phyloP scores from a whole-genome alignment of 192 early-diverging fungal species.

The Linnemannia elongata region DNA sequence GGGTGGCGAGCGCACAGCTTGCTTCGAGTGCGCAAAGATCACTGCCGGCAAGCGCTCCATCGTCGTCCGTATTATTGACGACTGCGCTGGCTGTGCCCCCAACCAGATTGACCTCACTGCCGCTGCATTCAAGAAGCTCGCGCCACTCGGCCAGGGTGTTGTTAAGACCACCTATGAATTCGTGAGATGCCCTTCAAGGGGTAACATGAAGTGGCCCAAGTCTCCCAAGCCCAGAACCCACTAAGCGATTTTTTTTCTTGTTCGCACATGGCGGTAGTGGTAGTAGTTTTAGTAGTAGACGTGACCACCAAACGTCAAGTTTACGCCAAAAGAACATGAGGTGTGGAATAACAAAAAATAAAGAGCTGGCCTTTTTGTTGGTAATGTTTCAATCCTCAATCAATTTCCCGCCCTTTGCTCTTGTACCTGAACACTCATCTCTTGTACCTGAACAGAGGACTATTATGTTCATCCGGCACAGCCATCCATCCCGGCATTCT shows the following conservation, averaged over 20 bases:
- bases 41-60: conserved; percentile 16
- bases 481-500: too few species aligned
- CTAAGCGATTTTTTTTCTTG: conserved; percentile 11
- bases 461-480: too few species aligned
- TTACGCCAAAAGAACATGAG: background rate
- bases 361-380: background rate
- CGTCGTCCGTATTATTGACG: conserved; percentile 51
- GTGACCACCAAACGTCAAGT: background rate
- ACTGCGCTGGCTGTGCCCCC: conserved; percentile 44
- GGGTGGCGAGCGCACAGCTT: conserved; percentile 22
- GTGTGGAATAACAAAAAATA: conserved; percentile 1
- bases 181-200: conserved; percentile 35
- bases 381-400: background rate
- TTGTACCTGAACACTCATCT: too few species aligned
- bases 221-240: conserved; percentile 18
- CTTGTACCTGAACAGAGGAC: too few species aligned
- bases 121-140: conserved; percentile 41
- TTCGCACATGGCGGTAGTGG: background rate
- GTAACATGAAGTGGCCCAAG: conserved; percentile 51
- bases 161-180: conserved; percentile 44
- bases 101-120: conserved; percentile 55
- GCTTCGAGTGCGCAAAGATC: conserved; percentile 56
- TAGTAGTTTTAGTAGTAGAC: too few species aligned
- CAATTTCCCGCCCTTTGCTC: background rate
- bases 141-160: conserved; percentile 29